phyloP scores from a whole-genome alignment of 148 eudicot genomes.

The Arctostaphylos glauca region DNA sequence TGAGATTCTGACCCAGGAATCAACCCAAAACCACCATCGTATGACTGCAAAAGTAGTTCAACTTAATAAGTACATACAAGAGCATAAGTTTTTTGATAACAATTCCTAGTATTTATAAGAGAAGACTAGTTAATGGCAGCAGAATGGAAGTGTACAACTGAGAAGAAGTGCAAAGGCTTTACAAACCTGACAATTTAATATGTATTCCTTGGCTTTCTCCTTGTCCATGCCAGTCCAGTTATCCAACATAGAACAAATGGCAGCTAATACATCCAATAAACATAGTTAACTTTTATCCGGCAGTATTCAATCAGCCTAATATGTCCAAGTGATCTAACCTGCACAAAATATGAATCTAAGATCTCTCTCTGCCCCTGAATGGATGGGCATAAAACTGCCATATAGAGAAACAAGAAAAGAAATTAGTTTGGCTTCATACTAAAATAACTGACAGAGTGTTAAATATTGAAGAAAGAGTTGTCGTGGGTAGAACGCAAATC shows the following conservation, averaged over 20 bases:
- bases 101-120: neutral
- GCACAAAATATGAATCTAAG: conserved; percentile 92
- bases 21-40: conserved; percentile 97
- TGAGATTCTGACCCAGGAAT: conserved; percentile 94
- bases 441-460: neutral
- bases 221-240: conserved; percentile 87
- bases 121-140: neutral
- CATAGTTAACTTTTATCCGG: neutral
- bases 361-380: conserved; percentile 87
- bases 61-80: conserved; percentile 9
- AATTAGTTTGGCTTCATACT: neutral
- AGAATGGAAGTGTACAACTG: neutral
- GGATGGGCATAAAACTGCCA: conserved; percentile 85
- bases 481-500: conserved; percentile 8
- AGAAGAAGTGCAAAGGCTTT: conserved; percentile 13
- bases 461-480: neutral
- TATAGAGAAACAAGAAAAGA: neutral
- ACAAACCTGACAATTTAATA: conserved; percentile 76
- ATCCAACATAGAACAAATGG: conserved; percentile 73
- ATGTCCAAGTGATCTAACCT: conserved; percentile 33
- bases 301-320: neutral
- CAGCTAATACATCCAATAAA: conserved; percentile 48
- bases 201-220: conserved; percentile 78
- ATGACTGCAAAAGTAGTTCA: conserved; percentile 59
- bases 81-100: neutral